Evolutionary conservation across 2,329 filamentous ascomycete species (phyloP), one percentile per base, ranked within the genome.

Genomic region (Penicillium sp.): DNA sequence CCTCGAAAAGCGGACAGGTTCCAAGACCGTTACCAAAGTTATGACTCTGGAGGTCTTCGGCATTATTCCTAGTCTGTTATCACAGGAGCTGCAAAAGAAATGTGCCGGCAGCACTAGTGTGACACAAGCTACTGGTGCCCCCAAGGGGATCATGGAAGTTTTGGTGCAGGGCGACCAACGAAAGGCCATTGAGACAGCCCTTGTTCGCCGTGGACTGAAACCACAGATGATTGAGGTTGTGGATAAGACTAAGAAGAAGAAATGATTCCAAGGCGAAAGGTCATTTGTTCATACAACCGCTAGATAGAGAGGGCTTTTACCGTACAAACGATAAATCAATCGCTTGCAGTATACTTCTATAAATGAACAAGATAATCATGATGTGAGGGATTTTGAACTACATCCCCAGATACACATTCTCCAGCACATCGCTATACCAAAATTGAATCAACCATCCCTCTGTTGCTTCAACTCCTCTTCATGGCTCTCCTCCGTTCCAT

Each of bases 41-140:
- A 81, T 78, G 16, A 84, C 84, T 4, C 67, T 89, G 31, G 86
- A 89, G 63, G 72, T 79, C 0, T 89, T 86, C 62, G 80, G 82
- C 26, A 82, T 89, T 42, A 78, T 82, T 18, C 83, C 86, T 0
- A 79, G 80, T 44, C 72, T 82, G 2, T 74, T 89, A 52, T 85
- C 85, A 2, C 86, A 88, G 57, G 86, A 89, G 67, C 65, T 89
- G 63, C 79, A 86, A 65, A 88, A 86, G 73, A 81, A 82, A 32
- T 89, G 86, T 67, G 86, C 86, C 2, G 85, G 86, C n/a, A 85
- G 82, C 55, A 86, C 85, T 13, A 87, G 83, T 57, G 83, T 88
- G 1, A 80, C 83, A 34, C 82, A 85, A 62, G 74, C 86, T 32
- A 79, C 80, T 44, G 86, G 86, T 4, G 85, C 85, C 9, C 83